These are phyloP conservation scores for Gnomoniopsis sp. DNA, from an alignment of 2,329 filamentous ascomycete species.

Conservation along the genomic window DNA sequence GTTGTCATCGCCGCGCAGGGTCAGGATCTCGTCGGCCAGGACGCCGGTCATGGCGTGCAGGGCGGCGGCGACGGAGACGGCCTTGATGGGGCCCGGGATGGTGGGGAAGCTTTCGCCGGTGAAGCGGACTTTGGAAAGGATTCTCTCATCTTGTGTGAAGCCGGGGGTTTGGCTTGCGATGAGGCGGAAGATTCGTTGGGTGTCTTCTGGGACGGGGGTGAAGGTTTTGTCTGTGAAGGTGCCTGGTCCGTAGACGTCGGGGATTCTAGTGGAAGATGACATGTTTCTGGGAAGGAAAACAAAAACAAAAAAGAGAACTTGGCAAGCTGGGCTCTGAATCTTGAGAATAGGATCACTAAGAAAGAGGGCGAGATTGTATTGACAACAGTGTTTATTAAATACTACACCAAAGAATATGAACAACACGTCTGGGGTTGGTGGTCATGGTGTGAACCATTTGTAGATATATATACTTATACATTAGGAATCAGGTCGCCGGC, in stretches of 20 bases:
- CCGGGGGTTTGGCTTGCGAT: slow-evolving; percentile 29
- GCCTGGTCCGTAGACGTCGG: slow-evolving; percentile 30
- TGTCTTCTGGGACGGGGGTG: slow-evolving; percentile 27
- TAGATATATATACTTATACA: too few relatives aligned
- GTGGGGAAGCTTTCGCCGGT: slow-evolving; percentile 28
- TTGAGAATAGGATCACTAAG: too few relatives aligned
- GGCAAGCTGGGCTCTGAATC: too few relatives aligned
- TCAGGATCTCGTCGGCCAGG: slow-evolving; percentile 33
- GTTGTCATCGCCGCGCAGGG: slow-evolving; percentile 25
- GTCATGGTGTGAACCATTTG: too few relatives aligned
- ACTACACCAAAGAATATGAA: too few relatives aligned
- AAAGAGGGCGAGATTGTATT: too few relatives aligned
- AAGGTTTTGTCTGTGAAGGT: slow-evolving; percentile 27
- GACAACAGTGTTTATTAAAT: too few relatives aligned
- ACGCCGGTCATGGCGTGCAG: slow-evolving; percentile 34
- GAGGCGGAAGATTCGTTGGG: slow-evolving; percentile 28
- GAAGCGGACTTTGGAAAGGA: slow-evolving; percentile 29
- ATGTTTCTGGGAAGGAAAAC: neutral
- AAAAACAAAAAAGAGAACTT: too few relatives aligned
- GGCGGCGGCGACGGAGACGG: slow-evolving; percentile 28
- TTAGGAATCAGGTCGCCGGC: too few relatives aligned
- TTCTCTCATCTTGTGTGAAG: slow-evolving; percentile 28
- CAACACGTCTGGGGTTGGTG: too few relatives aligned
- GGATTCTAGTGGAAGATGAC: slow-evolving; percentile 14
- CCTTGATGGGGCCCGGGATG: slow-evolving; percentile 34